Evolutionary conservation across 1,284 basidiomycete genomes (phyloP).

Genomic region (Meira nashicola): DNA sequence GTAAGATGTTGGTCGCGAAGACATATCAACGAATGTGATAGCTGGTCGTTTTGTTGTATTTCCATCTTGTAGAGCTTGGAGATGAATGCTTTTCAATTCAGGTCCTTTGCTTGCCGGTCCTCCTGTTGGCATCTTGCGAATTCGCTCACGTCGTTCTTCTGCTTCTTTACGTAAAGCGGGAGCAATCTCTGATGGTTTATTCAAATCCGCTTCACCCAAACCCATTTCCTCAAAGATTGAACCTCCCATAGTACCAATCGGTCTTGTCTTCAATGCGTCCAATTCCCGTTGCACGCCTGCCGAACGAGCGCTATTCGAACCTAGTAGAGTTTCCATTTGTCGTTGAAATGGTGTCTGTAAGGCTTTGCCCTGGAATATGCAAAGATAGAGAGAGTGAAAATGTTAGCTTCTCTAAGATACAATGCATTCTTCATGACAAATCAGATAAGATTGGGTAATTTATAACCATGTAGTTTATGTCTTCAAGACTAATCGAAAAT

Average conservation of each 20-base stretch:
- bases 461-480: constrained; percentile 13
- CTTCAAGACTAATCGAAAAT: constrained; percentile 19
- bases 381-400: not conserved
- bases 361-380: constrained; percentile 8
- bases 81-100: not conserved
- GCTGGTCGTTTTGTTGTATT: not conserved
- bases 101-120: constrained; percentile 7
- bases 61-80: not conserved
- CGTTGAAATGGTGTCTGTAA: constrained; percentile 11
- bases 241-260: not conserved
- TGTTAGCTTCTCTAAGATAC: no score
- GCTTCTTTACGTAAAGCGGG: constrained; percentile 2
- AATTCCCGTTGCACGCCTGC: not conserved
- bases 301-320: not conserved
- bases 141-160: constrained; percentile 4
- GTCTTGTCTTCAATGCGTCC: not conserved
- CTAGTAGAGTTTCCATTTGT: constrained; percentile 12
- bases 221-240: not conserved
- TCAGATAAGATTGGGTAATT: constrained; percentile 7
- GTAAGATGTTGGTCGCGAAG: constrained; percentile 9
- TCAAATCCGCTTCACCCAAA: not conserved
- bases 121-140: constrained; percentile 3
- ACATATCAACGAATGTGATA: constrained; percentile 5
- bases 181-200: not conserved
- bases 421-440: not conserved